Conservation (phyloP, 2,329 filamentous ascomycete species). For the Purpureocillium takamizusanense region DNA sequence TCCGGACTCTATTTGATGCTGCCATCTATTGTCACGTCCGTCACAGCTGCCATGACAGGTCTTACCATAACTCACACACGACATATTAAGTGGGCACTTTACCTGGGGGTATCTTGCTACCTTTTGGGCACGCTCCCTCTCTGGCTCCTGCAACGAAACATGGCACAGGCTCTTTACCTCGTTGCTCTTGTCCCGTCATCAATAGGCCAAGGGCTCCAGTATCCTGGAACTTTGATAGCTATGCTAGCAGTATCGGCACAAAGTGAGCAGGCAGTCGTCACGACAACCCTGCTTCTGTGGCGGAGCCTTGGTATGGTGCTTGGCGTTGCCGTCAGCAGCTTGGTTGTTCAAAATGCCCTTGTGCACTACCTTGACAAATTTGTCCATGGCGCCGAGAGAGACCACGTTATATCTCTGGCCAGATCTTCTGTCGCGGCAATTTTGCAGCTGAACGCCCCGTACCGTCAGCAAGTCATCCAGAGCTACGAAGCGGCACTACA, state of each 20-base stretch:
- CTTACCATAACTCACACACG: slow-evolving; percentile 52
- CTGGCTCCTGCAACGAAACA: slow-evolving; percentile 36
- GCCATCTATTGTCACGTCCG: slow-evolving; percentile 47
- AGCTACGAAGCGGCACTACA: slow-evolving; percentile 44
- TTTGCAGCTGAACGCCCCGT: slow-evolving; percentile 28
- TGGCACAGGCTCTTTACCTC: slow-evolving; percentile 42
- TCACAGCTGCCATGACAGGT: slow-evolving; percentile 46
- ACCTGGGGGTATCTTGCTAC: slow-evolving; percentile 37
- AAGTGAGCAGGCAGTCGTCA: slow-evolving; percentile 57
- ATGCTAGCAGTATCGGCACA: slow-evolving; percentile 51
- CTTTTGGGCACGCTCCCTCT: slow-evolving; percentile 42
- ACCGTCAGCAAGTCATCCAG: slow-evolving; percentile 42
- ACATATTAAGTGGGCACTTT: slow-evolving; percentile 48
- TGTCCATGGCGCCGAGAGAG: slow-evolving; percentile 51
- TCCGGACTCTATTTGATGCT: slow-evolving; percentile 63
- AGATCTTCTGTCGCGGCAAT: slow-evolving; percentile 45
- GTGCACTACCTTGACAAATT: slow-evolving; percentile 47
- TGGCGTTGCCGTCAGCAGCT: slow-evolving; percentile 60
- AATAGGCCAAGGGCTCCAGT: slow-evolving; percentile 54
- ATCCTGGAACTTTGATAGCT: slow-evolving; percentile 54
- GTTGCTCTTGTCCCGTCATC: slow-evolving; percentile 46
- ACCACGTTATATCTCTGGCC: slow-evolving; percentile 40
- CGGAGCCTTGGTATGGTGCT: slow-evolving; percentile 62
- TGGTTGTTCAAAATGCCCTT: slow-evolving; percentile 65
- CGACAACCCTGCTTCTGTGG: slow-evolving; percentile 64